A percentile compares a stretch with the other conserved stretches of the same genome.
phyloP scores from a whole-genome alignment of 2,329 filamentous ascomycete species.

The Epichloe sylvatica region DNA sequence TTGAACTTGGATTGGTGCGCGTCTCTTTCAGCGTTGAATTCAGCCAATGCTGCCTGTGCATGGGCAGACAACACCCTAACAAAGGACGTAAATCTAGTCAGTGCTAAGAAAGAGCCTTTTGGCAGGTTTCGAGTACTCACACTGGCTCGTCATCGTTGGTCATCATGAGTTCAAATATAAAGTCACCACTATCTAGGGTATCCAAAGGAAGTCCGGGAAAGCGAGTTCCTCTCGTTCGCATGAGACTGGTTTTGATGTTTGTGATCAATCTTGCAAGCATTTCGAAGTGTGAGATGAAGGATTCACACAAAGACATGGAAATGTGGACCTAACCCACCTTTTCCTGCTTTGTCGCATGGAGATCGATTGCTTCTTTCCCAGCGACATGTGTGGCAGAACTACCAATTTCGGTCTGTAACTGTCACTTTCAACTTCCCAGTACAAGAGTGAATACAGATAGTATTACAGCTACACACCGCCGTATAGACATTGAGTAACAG shows the following conservation, averaged over 20 bases:
- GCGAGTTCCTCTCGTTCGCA: too few species aligned
- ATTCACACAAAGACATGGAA: neutral
- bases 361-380: too few species aligned
- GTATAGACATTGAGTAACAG: too few species aligned
- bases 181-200: neutral
- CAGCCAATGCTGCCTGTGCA: conserved; percentile 53
- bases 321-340: neutral
- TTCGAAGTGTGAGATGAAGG: too few species aligned
- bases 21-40: conserved; percentile 63
- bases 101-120: neutral
- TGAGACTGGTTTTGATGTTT: too few species aligned
- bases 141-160: conserved; percentile 34
- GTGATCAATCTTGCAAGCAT: too few species aligned
- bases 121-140: conserved; percentile 19
- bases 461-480: too few species aligned
- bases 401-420: neutral
- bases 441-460: too few species aligned
- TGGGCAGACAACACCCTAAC: conserved; percentile 44
- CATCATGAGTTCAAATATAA: conserved; percentile 8
- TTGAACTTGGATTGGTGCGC: conserved; percentile 52
- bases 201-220: neutral
- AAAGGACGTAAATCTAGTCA: conserved; percentile 5
- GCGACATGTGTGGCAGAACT: neutral
- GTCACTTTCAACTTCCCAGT: too few species aligned
- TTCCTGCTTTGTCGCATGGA: too few species aligned